Evolutionary conservation across 2,329 filamentous ascomycete genomes (phyloP).

Genomic region (Apiospora sp.): DNA sequence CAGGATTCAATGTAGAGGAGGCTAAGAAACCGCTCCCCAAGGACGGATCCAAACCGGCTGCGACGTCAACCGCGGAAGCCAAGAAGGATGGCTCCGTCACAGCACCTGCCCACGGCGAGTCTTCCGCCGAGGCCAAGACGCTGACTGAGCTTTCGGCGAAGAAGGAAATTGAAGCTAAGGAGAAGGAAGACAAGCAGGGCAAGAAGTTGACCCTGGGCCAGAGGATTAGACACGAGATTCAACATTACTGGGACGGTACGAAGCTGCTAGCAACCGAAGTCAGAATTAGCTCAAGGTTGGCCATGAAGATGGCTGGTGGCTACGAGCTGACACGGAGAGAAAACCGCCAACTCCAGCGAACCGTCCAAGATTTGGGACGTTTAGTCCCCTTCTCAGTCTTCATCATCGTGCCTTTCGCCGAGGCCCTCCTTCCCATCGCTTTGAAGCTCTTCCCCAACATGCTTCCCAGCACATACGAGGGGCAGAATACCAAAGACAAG

Average conservation of each 20-base stretch:
- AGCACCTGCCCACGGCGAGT: slow-evolving; percentile 38
- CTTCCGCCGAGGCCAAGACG: slow-evolving; percentile 46
- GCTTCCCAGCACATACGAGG: slow-evolving; percentile 96
- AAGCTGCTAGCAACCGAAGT: slow-evolving; percentile 93
- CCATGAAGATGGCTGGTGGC: slow-evolving; percentile 95
- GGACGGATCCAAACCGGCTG: slow-evolving; percentile 49
- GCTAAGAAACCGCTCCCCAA: slow-evolving; percentile 83
- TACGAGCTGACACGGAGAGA: slow-evolving; percentile 96
- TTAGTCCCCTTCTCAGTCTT: slow-evolving; percentile 97
- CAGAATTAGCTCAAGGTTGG: slow-evolving; percentile 88
- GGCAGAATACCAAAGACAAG: slow-evolving; percentile 85
- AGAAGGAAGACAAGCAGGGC: slow-evolving; percentile 74
- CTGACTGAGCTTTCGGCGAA: slow-evolving; percentile 69
- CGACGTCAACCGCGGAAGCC: slow-evolving; percentile 42
- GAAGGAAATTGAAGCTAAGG: slow-evolving; percentile 68
- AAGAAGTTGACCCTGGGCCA: slow-evolving; percentile 90
- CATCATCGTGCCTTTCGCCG: slow-evolving; percentile 94
- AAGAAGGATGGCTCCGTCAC: slow-evolving; percentile 36
- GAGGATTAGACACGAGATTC: slow-evolving; percentile 91
- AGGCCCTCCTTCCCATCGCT: slow-evolving; percentile 89
- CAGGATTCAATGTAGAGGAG: slow-evolving; percentile 88
- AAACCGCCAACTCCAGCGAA: slow-evolving; percentile 89
- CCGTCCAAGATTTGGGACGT: slow-evolving; percentile 90
- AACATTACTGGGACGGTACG: slow-evolving; percentile 98
- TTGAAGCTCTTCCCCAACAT: slow-evolving; percentile 97